Percentiles rank a stretch among this genome's conserved stretches.
Evolutionary conservation across 108 stramenopile species (phyloP).

Genomic region (Cyclostephanos invisitatus): DNA sequence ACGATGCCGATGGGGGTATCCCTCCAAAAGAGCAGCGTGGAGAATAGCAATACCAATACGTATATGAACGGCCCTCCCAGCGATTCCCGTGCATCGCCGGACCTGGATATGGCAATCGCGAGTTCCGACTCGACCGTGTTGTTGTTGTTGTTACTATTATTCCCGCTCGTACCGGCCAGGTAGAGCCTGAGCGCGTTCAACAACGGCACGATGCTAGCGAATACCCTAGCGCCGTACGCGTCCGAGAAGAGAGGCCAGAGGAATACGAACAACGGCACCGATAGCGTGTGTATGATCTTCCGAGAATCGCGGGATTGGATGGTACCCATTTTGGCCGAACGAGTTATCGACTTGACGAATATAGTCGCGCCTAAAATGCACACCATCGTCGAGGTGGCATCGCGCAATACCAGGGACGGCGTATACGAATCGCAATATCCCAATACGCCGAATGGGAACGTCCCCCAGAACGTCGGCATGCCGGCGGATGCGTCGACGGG

Average conservation of each 20-base stretch:
- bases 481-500: slow-evolving; percentile 37
- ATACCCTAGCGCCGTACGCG: slow-evolving; percentile 58
- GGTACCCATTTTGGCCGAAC: slow-evolving; percentile 36
- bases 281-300: slow-evolving; percentile 76
- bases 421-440: slow-evolving; percentile 42
- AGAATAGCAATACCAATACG: slow-evolving; percentile 52
- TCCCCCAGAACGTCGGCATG: slow-evolving; percentile 25
- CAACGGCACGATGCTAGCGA: slow-evolving; percentile 65
- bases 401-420: slow-evolving; percentile 51
- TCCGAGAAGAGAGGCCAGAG: slow-evolving; percentile 80
- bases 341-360: slow-evolving; percentile 58
- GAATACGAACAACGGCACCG: slow-evolving; percentile 72
- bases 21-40: slow-evolving; percentile 71
- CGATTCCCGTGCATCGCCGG: slow-evolving; percentile 68
- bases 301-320: slow-evolving; percentile 63
- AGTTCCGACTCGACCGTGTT: slow-evolving; percentile 48
- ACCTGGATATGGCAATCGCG: slow-evolving; percentile 69
- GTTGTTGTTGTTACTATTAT: neutral
- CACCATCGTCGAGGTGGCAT: slow-evolving; percentile 51
- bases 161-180: slow-evolving; percentile 53
- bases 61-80: slow-evolving; percentile 86
- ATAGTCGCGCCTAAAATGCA: slow-evolving; percentile 51
- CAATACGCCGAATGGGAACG: slow-evolving; percentile 27
- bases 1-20: slow-evolving; percentile 58
- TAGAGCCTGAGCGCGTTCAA: slow-evolving; percentile 58